These are phyloP conservation scores for Penicillium sp. DNA, from an alignment of 2,329 filamentous ascomycete genomes.

Conservation along the genomic window DNA sequence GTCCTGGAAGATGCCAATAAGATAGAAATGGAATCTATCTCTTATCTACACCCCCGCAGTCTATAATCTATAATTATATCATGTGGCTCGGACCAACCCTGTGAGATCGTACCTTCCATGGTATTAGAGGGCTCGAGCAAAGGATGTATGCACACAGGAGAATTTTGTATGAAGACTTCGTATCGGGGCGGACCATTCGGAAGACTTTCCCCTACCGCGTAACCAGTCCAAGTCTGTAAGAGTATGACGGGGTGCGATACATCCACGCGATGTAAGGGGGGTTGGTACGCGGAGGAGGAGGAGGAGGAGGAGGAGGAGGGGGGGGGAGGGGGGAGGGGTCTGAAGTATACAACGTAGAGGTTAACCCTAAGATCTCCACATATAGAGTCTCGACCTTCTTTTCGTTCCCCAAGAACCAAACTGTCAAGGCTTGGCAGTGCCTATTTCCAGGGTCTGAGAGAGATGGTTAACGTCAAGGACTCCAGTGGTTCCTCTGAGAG, in stretches of 20 bases:
- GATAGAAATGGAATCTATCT: neutral
- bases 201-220: conserved; percentile 23
- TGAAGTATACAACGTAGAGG: neutral
- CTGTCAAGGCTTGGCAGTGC: conserved; percentile 5
- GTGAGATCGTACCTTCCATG: conserved; percentile 2
- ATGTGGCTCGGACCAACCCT: conserved; percentile 3
- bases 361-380: conserved; percentile 8
- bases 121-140: conserved; percentile 9
- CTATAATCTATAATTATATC: conserved; percentile 8
- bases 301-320: too few species aligned
- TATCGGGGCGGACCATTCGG: conserved; percentile 24
- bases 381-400: conserved; percentile 18
- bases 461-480: conserved; percentile 25
- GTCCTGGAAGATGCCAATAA: neutral
- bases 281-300: neutral
- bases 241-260: conserved; percentile 24
- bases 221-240: conserved; percentile 15
- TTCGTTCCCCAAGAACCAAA: conserved; percentile 9
- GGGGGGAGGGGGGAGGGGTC: neutral
- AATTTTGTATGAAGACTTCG: neutral
- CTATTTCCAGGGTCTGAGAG: conserved; percentile 9
- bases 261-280: conserved; percentile 25
- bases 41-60: conserved; percentile 6
- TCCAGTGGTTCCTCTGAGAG: neutral
- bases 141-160: neutral